phyloP scores from a whole-genome alignment of 169 alveolate genomes.

The Eimeria falciformis region DNA sequence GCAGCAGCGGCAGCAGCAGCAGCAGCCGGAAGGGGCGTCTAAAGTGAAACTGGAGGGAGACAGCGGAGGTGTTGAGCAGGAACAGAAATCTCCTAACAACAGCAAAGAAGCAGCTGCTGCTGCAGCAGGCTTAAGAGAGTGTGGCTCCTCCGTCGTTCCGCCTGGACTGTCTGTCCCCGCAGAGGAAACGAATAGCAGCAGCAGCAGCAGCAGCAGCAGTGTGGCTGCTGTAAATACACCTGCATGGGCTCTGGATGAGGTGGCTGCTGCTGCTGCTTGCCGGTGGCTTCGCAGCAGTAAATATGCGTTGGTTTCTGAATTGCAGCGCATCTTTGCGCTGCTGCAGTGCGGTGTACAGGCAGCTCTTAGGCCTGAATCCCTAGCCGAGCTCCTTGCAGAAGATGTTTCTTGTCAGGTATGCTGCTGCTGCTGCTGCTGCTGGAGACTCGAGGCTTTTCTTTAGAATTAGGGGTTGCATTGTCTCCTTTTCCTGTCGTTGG shows the following conservation, averaged over 20 bases:
- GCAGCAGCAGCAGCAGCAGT: slow-evolving; percentile 9
- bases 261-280: slow-evolving; percentile 54
- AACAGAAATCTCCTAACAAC: too few relatives aligned
- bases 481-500: not conserved
- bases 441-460: not conserved
- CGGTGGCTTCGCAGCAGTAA: slow-evolving; percentile 61
- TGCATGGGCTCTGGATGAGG: slow-evolving; percentile 42
- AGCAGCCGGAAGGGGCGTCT: not conserved
- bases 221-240: not conserved
- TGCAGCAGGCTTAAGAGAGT: too few relatives aligned
- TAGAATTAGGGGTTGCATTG: not conserved
- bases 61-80: too few relatives aligned
- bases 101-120: too few relatives aligned
- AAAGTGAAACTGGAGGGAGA: too few relatives aligned
- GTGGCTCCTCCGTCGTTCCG: too few relatives aligned
- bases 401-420: slow-evolving; percentile 67
- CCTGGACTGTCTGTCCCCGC: too few relatives aligned
- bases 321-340: slow-evolving; percentile 64
- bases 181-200: not conserved
- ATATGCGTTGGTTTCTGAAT: slow-evolving; percentile 38
- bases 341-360: slow-evolving; percentile 75
- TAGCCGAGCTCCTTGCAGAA: slow-evolving; percentile 69
- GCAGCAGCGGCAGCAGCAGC: not conserved
- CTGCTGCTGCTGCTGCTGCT: slow-evolving; percentile 32
- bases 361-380: slow-evolving; percentile 57